Conservation (phyloP, 768 basidiomycete species). For the Naganishia vishniacii region DNA sequence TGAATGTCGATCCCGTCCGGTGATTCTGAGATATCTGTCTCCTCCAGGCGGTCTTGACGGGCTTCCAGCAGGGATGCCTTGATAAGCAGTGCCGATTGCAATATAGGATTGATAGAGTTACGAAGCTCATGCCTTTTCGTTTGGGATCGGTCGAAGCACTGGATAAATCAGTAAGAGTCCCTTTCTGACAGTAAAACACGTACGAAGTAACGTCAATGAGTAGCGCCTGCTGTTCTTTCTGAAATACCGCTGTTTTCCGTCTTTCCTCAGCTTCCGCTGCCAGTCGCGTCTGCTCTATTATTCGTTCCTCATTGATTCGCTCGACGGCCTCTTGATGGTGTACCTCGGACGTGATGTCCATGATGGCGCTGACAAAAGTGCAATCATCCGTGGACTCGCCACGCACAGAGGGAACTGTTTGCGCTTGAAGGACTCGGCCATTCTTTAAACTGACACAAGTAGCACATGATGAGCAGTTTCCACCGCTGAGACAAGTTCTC, state of each 20-base stretch:
- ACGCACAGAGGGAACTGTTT: neutral
- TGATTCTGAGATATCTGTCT: neutral
- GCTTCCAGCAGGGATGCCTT: constrained; percentile 16
- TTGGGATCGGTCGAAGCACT: neutral
- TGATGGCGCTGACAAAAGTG: constrained; percentile 19
- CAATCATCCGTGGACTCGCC: neutral
- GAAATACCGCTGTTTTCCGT: constrained; percentile 17
- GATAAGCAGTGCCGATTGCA: constrained; percentile 22
- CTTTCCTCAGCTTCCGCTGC: constrained; percentile 24
- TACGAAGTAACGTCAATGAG: constrained; percentile 22
- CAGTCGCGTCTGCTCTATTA: neutral
- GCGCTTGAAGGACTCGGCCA: constrained; percentile 16
- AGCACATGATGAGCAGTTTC: neutral
- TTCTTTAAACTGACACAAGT: constrained; percentile 20
- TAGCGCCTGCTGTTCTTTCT: constrained; percentile 24
- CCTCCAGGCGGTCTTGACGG: neutral
- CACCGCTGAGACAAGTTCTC: neutral
- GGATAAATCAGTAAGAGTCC: no score
- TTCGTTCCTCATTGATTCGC: constrained; percentile 19
- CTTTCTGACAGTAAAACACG: no score
- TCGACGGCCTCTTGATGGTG: constrained; percentile 1
- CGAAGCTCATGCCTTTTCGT: constrained; percentile 18
- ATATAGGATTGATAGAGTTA: constrained; percentile 25
- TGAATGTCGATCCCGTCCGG: constrained; percentile 2
- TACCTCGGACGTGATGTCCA: constrained; percentile 25